A percentile compares a stretch with the other conserved stretches of the same genome.
Evolutionary conservation across 345 rosid genomes (phyloP).

Genomic region (Arabis hirsuta): DNA sequence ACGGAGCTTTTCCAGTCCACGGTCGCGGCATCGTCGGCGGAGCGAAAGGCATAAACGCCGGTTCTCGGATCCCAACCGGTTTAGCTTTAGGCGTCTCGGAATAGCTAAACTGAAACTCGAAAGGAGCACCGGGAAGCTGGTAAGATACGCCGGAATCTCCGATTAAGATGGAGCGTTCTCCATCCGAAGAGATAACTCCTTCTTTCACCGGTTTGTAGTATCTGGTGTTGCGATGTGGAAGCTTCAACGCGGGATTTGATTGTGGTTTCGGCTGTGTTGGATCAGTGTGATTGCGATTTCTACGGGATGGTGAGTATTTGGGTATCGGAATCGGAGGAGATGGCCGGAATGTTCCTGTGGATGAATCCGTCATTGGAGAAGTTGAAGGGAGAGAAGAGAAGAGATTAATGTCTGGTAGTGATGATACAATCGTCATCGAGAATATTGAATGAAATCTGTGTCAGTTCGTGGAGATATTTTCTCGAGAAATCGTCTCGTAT

Average conservation of each 20-base stretch:
- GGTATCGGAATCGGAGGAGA: constrained; percentile 80
- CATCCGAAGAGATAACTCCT: constrained; percentile 66
- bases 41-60: constrained; percentile 89
- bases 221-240: constrained; percentile 63
- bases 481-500: too few species aligned
- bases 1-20: constrained; percentile 98
- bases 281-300: constrained; percentile 37
- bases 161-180: constrained; percentile 70
- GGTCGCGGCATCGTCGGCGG: constrained; percentile 97
- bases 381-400: constrained; percentile 77
- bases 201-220: constrained; percentile 77
- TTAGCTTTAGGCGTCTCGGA: constrained; percentile 81
- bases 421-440: constrained; percentile 64
- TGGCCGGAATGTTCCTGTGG: constrained; percentile 39
- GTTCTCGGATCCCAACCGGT: constrained; percentile 90
- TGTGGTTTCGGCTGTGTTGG: constrained; percentile 31
- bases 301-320: constrained; percentile 61
- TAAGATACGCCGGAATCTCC: constrained; percentile 88
- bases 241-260: constrained; percentile 68
- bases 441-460: background rate
- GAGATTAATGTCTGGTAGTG: constrained; percentile 65
- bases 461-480: too few species aligned
- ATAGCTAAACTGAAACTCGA: constrained; percentile 94
- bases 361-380: constrained; percentile 46
- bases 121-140: constrained; percentile 89